Conservation (phyloP, 2,329 filamentous ascomycete genomes). For the Ophiostoma sp. region DNA sequence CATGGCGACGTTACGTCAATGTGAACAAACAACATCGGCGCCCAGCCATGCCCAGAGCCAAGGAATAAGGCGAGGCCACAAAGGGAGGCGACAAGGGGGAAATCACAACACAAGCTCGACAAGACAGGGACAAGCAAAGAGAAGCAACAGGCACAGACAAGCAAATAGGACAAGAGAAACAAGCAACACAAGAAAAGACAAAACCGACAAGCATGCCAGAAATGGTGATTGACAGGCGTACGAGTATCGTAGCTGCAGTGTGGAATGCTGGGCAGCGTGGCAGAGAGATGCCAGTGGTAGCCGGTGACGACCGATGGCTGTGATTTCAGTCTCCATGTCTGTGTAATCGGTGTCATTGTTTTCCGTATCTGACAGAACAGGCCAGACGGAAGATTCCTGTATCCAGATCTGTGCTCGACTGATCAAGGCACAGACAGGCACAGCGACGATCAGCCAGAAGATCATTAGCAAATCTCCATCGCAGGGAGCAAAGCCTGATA, state of each 20-base stretch:
- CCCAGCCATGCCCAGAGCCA: conserved; percentile 2
- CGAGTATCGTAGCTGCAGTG: neutral
- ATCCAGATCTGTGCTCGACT: neutral
- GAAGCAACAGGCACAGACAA: neutral
- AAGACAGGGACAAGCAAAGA: neutral
- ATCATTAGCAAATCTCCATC: neutral
- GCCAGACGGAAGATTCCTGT: neutral
- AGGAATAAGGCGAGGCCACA: neutral
- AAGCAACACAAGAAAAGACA: neutral
- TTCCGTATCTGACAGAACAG: no score
- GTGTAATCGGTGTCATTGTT: no score
- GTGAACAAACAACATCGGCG: neutral
- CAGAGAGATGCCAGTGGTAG: neutral
- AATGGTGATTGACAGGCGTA: conserved; percentile 1
- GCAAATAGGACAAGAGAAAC: neutral
- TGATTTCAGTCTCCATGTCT: neutral
- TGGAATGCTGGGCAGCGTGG: conserved; percentile 11
- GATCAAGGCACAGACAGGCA: neutral
- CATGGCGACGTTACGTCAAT: neutral
- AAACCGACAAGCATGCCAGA: neutral
- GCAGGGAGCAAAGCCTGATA: neutral
- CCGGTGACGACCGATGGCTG: neutral
- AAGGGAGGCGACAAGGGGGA: neutral
- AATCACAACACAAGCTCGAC: neutral
- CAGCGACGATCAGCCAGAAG: neutral